A percentile compares a stretch with the other conserved stretches of the same genome.
These are phyloP conservation scores for Bruguiera gymnorhiza DNA, from an alignment of 345 rosid genomes.

Conservation along the genomic window DNA sequence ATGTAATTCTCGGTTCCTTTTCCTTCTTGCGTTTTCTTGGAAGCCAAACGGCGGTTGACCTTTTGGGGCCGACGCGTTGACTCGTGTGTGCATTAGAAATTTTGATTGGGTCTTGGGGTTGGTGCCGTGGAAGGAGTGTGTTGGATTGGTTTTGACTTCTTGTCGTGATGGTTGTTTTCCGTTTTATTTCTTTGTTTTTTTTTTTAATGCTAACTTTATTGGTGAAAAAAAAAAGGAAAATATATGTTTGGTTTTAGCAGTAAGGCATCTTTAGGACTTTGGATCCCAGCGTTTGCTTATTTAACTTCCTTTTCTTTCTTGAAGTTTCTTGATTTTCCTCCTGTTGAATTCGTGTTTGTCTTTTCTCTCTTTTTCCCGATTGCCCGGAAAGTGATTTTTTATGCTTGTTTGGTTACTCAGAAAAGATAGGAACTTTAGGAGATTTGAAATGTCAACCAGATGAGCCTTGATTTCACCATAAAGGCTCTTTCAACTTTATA, in stretches of 20 bases:
- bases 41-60: background rate
- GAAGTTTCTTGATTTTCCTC: background rate
- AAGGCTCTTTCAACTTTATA: background rate
- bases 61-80: background rate
- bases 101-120: background rate
- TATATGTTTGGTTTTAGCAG: background rate
- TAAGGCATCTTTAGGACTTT: background rate
- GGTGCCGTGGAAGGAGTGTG: background rate
- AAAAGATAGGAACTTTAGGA: no score
- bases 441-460: background rate
- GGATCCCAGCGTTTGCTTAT: background rate
- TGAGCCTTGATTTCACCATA: background rate
- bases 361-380: background rate
- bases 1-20: no score
- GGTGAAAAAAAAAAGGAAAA: background rate
- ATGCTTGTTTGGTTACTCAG: no score
- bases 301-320: background rate
- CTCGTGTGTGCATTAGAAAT: background rate
- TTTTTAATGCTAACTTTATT: background rate
- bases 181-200: background rate
- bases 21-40: no score
- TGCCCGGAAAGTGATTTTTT: no score
- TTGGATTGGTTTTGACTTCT: background rate
- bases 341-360: background rate
- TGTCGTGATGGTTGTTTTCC: background rate